phyloP scores from a whole-genome alignment of 352 stramenopile species.

The Phytopythium cucurbitacearum region DNA sequence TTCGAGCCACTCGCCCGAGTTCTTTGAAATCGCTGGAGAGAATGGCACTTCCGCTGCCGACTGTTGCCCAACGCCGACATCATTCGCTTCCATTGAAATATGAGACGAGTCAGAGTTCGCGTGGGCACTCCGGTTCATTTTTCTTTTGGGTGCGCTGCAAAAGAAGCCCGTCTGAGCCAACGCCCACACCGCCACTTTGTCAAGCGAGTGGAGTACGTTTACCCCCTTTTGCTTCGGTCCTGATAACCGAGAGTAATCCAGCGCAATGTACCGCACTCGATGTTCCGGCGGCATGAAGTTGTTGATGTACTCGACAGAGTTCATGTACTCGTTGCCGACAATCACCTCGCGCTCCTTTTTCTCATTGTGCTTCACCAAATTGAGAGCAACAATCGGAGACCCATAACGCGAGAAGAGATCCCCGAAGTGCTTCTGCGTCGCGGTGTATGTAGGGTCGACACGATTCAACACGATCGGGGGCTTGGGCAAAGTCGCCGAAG shows the following conservation, averaged over 20 bases:
- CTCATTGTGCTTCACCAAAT: constrained; percentile 98
- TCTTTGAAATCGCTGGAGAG: constrained; percentile 69
- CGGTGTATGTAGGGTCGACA: constrained; percentile 95
- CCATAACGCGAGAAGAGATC: constrained; percentile 97
- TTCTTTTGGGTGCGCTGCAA: constrained; percentile 87
- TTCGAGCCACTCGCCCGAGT: constrained; percentile 90
- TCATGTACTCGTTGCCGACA: constrained; percentile 96
- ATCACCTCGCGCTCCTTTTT: constrained; percentile 97
- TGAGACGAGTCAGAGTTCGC: constrained; percentile 10
- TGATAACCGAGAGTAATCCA: constrained; percentile 94
- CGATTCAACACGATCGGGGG: constrained; percentile 96
- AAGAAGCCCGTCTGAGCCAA: constrained; percentile 98
- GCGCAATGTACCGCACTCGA: constrained; percentile 95
- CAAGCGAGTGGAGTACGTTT: constrained; percentile 91
- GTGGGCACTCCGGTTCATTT: constrained; percentile 24
- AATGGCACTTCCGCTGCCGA: constrained; percentile 10
- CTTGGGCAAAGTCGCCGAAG: constrained; percentile 96
- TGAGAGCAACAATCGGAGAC: constrained; percentile 95
- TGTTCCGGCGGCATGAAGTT: constrained; percentile 87
- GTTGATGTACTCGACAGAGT: constrained; percentile 98
- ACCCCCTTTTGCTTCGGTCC: constrained; percentile 90
- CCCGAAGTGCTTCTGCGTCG: constrained; percentile 92
- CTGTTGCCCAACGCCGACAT: not conserved
- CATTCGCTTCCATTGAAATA: not conserved
- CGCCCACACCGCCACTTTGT: constrained; percentile 94